Base-by-base conservation (phyloP, 495 filamentous ascomycete genomes). In the Emericellopsis terricola region DNA sequence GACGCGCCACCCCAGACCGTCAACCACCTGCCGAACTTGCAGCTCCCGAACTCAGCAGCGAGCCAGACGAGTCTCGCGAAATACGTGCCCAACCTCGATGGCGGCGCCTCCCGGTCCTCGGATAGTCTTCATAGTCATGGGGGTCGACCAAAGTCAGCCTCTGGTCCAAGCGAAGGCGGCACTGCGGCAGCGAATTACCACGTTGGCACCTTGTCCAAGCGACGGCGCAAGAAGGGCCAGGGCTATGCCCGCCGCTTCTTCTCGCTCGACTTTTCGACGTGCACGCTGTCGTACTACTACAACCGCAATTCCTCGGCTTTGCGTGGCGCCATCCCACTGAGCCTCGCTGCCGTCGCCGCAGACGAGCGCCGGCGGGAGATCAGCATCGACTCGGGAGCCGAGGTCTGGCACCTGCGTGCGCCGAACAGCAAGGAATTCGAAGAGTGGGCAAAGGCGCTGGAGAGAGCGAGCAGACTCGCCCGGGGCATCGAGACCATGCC, bases 371-470 rank as follows among this genome's bases (percentile, higher is more conserved):
- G 78, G 28, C 69, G 84, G 32, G 85, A 96, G 57, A 94, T 97
- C 18, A 92, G 81, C 10, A 84, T 97, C 32, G 89, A 97, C 46
- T 96, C 91, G 0, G 89, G 89, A 0, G 85, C 87, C 4, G 89
- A 97, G 51, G 69, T 97, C 8, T 97, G 89, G 89, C 89, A 94
- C 60, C 62, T 97, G n/a, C 75, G 75, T 40, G 84, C 87, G 15
- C 66, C 63, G 17, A 87, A 78, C 41, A 66, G 71, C 6, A 75
- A 73, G 37, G 91, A 96, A 29, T 97, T 94, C 53, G 63, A 59
- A 15, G 76, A 77, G 1, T 97, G 89, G 89, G 81, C 76, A 28
- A 62, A 67, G 29, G 89, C 86, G 2, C 52, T 97, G 19, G 85
- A 96, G 50, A 71, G 64, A 40, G 86, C 86, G 5, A 82, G 67